Percentiles rank a stretch among this genome's conserved stretches.
Evolutionary conservation across 2,329 filamentous ascomycete species (phyloP).

Genomic region (Coniochaeta sp.): DNA sequence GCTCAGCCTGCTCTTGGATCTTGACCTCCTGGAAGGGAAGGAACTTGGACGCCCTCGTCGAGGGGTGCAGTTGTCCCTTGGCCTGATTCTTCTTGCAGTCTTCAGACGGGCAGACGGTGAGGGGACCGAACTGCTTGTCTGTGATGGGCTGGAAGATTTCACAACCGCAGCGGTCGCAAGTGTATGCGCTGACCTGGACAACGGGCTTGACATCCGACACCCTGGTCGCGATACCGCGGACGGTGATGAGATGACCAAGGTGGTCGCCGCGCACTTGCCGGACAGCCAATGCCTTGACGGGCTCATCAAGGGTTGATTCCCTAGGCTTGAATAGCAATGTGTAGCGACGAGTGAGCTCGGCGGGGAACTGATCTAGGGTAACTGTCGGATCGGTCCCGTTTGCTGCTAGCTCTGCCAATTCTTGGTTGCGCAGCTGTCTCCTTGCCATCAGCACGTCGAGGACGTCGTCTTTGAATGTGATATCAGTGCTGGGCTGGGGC

Average conservation of each 20-base stretch:
- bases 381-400: constrained; percentile 56
- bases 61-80: constrained; percentile 89
- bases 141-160: constrained; percentile 97
- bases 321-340: constrained; percentile 93
- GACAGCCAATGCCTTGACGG: constrained; percentile 69
- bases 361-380: constrained; percentile 75
- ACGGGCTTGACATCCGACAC: constrained; percentile 97
- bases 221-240: constrained; percentile 87
- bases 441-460: constrained; percentile 95
- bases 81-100: constrained; percentile 87
- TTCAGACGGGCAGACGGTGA: constrained; percentile 80
- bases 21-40: constrained; percentile 97
- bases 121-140: constrained; percentile 82
- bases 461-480: constrained; percentile 95
- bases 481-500: constrained; percentile 69
- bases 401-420: constrained; percentile 61
- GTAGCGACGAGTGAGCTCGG: constrained; percentile 87
- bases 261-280: constrained; percentile 90
- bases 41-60: constrained; percentile 94
- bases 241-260: constrained; percentile 85
- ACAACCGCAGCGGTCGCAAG: constrained; percentile 90
- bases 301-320: constrained; percentile 61
- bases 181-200: constrained; percentile 96
- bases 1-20: constrained; percentile 98
- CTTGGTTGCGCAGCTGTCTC: constrained; percentile 77